Percentiles rank a stretch among this genome's conserved stretches.
These are phyloP conservation scores for Myxozyma mucilagina DNA, from an alignment of 805 yeast genomes.

Conservation along the genomic window DNA sequence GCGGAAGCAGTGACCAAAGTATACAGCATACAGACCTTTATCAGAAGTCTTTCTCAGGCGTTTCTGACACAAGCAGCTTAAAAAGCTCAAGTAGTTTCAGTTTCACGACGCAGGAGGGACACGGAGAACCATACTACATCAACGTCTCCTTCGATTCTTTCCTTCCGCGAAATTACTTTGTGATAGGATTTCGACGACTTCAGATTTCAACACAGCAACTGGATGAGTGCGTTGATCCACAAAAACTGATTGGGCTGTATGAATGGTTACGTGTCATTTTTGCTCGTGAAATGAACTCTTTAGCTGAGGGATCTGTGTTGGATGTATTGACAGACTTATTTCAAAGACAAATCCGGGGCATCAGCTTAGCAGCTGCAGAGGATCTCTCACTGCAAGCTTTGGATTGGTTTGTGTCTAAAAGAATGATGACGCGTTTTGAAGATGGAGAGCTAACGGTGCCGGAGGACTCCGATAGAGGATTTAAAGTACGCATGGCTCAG, in stretches of 20 bases:
- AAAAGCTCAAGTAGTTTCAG: background rate
- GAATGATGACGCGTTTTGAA: constrained; percentile 28
- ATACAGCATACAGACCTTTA: no score
- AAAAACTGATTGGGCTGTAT: constrained; percentile 17
- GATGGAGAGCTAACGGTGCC: constrained; percentile 10
- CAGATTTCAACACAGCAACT: background rate
- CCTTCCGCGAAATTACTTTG: background rate
- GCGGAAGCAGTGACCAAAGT: no score
- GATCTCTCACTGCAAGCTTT: constrained; percentile 36
- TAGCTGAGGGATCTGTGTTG: constrained; percentile 30
- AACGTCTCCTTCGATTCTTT: constrained; percentile 1
- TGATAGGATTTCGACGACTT: constrained; percentile 1
- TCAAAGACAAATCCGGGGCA: constrained; percentile 35
- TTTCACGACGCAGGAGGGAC: background rate
- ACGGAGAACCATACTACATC: background rate
- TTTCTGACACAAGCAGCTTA: no score
- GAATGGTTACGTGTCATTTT: constrained; percentile 19
- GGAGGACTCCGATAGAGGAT: constrained; percentile 11
- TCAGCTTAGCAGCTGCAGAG: constrained; percentile 40
- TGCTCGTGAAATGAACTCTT: constrained; percentile 19
- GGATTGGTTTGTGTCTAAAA: constrained; percentile 33
- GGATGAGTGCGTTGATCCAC: constrained; percentile 1
- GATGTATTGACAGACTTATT: constrained; percentile 34
- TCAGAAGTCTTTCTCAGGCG: no score
- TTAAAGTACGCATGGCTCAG: constrained; percentile 8